Evolutionary conservation across 2,329 filamentous ascomycete species (phyloP), one percentile per base, ranked within the genome.

Genomic region (Geosmithia flava): DNA sequence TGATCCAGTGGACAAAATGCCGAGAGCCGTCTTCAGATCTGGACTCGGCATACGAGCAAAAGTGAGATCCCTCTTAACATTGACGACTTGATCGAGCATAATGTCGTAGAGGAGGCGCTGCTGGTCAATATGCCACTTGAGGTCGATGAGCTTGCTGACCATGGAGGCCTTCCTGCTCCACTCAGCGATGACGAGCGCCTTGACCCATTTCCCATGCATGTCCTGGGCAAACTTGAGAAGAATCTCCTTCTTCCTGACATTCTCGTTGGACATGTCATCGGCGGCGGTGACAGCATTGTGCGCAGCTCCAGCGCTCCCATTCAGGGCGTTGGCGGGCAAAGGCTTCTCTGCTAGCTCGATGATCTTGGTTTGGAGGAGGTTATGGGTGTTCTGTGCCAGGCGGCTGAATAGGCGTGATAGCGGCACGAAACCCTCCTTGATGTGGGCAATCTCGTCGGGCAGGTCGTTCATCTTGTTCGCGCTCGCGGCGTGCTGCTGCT

Each of bases 161-260:
- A 85, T 80, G 40, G 80, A 75, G 33, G 84, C 81, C 62, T 86
- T 83, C 58, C 85, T 78, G 60, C 85, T 87, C 93, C 93, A 98
- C 65, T 93, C 85, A 2, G 85, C 81, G 44, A 98, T 82, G 20
- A 98, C 88, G 19, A 96, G 73, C 7, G 90, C 78, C 68, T 98
- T 97, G 62, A 95, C 87, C 72, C 94, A 97, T 68, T 87, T 88
- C 29, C 83, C 81, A 59, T 95, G 83, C 58, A 85, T 80, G 20
- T 81, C 77, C 61, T 91, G 83, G 8, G 85, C 81, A 67, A 93
- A 95, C 42, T 85, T 79, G 50, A 95, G 66, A 47, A 96, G 64
- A 37, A 72, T 67, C 27, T 78, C 67, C 65, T 95, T 96, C 67
- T 95, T 95, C 30, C 75, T 71, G 13, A 86, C 58, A 58, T 87